phyloP scores from a whole-genome alignment of 805 yeast species.

The Pachysolen tannophilus region DNA sequence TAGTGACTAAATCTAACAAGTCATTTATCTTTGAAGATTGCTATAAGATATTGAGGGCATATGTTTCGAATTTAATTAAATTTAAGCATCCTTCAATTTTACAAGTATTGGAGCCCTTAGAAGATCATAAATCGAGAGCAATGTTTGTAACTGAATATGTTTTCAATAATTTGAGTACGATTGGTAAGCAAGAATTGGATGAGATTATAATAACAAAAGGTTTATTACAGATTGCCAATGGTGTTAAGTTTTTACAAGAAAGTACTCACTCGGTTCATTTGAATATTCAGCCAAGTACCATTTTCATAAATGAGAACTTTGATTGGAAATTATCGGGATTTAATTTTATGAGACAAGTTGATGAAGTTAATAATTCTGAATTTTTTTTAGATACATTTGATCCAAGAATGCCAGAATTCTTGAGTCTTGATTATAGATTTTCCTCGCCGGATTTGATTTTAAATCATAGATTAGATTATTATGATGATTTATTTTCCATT shows the following conservation, averaged over 20 bases:
- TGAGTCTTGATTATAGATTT: slow-evolving; percentile 64
- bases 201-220: slow-evolving; percentile 74
- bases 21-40: slow-evolving; percentile 48
- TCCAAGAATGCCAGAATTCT: slow-evolving; percentile 65
- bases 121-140: slow-evolving; percentile 72
- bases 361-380: slow-evolving; percentile 41
- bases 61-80: slow-evolving; percentile 66
- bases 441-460: slow-evolving; percentile 79
- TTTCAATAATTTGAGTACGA: slow-evolving; percentile 21
- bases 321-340: slow-evolving; percentile 94
- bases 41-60: slow-evolving; percentile 56
- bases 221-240: slow-evolving; percentile 66
- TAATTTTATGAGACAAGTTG: slow-evolving; percentile 38
- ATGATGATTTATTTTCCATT: slow-evolving; percentile 77
- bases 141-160: slow-evolving; percentile 83
- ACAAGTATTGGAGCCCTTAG: slow-evolving; percentile 80
- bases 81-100: slow-evolving; percentile 86
- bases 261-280: slow-evolving; percentile 69
- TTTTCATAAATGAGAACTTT: slow-evolving; percentile 72
- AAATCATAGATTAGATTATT: slow-evolving; percentile 53
- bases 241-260: slow-evolving; percentile 74
- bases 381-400: slow-evolving; percentile 74
- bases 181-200: slow-evolving; percentile 45
- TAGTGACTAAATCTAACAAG: slow-evolving; percentile 39
- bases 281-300: slow-evolving; percentile 69